A percentile compares a stretch with the other conserved stretches of the same genome.
Evolutionary conservation across 1,139 yeast species (phyloP).

Genomic region (Kurtzmaniella quercitrusa): DNA sequence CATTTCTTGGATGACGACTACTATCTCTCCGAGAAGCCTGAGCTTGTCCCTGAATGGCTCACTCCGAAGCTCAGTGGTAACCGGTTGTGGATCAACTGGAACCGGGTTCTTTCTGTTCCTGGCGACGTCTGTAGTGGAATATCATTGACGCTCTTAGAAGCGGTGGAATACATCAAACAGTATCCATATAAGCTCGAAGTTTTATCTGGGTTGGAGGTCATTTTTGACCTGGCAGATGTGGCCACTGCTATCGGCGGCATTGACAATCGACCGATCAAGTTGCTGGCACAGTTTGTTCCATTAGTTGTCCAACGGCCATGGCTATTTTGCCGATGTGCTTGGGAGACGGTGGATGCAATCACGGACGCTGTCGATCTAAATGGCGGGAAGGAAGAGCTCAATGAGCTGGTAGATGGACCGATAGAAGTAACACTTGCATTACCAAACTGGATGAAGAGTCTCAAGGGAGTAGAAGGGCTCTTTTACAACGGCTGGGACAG

Average conservation of each 20-base stretch:
- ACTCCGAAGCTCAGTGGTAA: constrained; percentile 35
- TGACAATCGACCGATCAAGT: neutral
- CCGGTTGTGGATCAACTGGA: constrained; percentile 41
- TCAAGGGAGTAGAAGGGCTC: neutral
- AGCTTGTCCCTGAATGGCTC: constrained; percentile 41
- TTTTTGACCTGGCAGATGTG: neutral
- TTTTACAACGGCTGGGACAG: neutral
- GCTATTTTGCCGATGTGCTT: neutral
- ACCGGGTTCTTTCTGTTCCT: constrained; percentile 29
- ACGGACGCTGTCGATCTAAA: neutral
- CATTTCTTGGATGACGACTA: constrained; percentile 55
- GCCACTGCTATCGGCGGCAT: neutral
- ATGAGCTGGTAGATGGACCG: neutral
- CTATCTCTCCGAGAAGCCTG: constrained; percentile 45
- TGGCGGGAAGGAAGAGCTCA: neutral
- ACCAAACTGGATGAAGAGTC: constrained; percentile 4
- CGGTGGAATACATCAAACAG: constrained; percentile 21
- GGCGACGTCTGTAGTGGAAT: constrained; percentile 11
- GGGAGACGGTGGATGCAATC: neutral
- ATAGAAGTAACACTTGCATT: neutral
- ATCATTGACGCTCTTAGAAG: constrained; percentile 24
- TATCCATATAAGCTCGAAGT: constrained; percentile 22
- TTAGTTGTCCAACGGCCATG: neutral
- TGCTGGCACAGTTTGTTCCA: neutral
- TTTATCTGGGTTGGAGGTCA: neutral